Evolutionary conservation across 2,329 filamentous ascomycete species (phyloP), one percentile per base, ranked within the genome.

Genomic region (Aspergillus costaricaensis): DNA sequence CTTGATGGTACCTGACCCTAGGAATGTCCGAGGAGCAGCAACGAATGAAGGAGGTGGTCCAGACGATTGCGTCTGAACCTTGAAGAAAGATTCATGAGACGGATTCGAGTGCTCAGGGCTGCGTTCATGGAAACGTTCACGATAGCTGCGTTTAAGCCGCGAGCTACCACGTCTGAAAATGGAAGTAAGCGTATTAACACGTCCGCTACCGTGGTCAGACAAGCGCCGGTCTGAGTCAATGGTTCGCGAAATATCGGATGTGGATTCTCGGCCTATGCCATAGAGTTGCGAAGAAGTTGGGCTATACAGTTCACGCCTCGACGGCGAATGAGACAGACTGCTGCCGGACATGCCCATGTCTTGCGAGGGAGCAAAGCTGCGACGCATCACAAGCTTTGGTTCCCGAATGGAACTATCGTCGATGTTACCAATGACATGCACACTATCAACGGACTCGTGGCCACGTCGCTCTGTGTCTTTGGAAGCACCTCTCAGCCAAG

Each of bases 91-190:
- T 70, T 96, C 93, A 64, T 92, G 86, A 1, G 93, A 96, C 0
- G 92, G 91, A 70, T 96, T 96, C 4, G 92, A 92, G 72, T 96
- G 95, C n/a, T 93, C 92, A 0, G 91, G 90, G 3, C 89, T 84
- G 2, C 72, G 82, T 63, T 72, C 84, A 76, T 79, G 78, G 61
- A 77, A 80, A 48, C 77, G 74, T 25, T 80, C 78, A 27, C 72
- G 79, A 72, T 76, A 86, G 76, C 78, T 84, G 81, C 74, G 80
- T 82, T 81, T 85, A 80, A 77, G 81, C 69, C 80, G 78, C 47
- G 77, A 79, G 57, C 79, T 83, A 27, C 85, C 85, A 74, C 89
- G 89, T 68, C 86, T 86, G 76, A 97, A 91, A 38, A 97, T 85
- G 0, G 90, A 88, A 4, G 87, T 86, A 81, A 92, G 90, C 0